Conservation (phyloP, 2,329 filamentous ascomycete genomes). For the Coniochaeta sp. region DNA sequence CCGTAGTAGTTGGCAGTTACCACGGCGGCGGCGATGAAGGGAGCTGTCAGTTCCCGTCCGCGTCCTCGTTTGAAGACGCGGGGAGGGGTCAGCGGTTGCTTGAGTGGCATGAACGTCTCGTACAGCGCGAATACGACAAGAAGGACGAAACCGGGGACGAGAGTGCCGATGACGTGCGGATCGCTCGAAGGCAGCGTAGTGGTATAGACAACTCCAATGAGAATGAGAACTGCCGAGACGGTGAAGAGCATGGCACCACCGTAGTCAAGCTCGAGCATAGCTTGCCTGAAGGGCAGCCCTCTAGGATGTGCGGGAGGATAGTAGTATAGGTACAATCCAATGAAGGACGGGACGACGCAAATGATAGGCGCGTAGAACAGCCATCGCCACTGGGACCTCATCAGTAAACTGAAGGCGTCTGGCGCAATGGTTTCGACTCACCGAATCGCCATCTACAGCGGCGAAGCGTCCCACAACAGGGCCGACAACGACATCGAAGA, state of each 20-base stretch:
- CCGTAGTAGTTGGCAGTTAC: conserved; percentile 6
- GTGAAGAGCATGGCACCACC: conserved; percentile 29
- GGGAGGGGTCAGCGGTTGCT: conserved; percentile 33
- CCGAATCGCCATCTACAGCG: conserved; percentile 21
- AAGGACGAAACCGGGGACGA: conserved; percentile 25
- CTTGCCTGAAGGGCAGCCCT: conserved; percentile 24
- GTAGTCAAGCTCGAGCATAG: conserved; percentile 29
- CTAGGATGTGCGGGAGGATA: conserved; percentile 22
- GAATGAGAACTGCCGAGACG: conserved; percentile 24
- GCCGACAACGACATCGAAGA: conserved; percentile 35
- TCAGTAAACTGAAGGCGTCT: not conserved
- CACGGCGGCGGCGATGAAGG: conserved; percentile 6
- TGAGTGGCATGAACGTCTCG: conserved; percentile 27
- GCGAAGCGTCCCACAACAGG: conserved; percentile 36
- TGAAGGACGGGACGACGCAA: conserved; percentile 32
- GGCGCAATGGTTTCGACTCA: not conserved
- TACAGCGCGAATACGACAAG: conserved; percentile 28
- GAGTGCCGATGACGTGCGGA: conserved; percentile 26
- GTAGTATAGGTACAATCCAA: conserved; percentile 31
- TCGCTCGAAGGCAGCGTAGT: conserved; percentile 25
- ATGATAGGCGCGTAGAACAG: conserved; percentile 37
- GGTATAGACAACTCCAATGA: conserved; percentile 32
- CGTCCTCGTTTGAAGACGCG: conserved; percentile 34
- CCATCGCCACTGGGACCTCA: conserved; percentile 28
- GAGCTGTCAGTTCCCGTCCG: conserved; percentile 21